phyloP scores from a whole-genome alignment of 225 moss, liverwort and hornwort genomes.

The Pseudisothecium myosuroides region DNA sequence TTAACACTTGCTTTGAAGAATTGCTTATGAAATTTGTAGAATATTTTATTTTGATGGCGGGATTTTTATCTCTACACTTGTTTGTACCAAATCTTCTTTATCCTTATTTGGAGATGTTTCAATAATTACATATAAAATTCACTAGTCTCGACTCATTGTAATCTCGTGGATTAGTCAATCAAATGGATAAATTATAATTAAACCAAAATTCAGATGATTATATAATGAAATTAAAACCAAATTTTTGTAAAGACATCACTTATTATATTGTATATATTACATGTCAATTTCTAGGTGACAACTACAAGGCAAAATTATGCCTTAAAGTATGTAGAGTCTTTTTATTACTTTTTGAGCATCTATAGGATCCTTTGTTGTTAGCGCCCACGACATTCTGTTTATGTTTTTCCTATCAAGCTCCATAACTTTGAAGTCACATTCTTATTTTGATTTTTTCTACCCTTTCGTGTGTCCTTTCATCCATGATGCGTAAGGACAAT shows the following conservation, averaged over 20 bases:
- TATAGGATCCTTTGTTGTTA: too few relatives aligned
- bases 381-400: fast-evolving
- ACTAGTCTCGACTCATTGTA: neutral
- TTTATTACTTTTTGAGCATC: neutral
- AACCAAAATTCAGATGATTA: neutral
- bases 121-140: neutral
- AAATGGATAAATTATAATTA: neutral
- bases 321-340: neutral
- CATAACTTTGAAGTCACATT: too few relatives aligned
- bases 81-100: neutral
- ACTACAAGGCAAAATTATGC: neutral
- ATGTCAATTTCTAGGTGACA: neutral
- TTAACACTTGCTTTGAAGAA: neutral
- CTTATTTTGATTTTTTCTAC: neutral
- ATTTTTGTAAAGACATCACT: neutral
- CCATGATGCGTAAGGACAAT: neutral
- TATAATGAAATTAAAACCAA: neutral
- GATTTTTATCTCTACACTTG: neutral
- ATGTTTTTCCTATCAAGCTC: neutral
- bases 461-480: neutral
- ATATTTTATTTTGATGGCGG: neutral
- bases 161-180: neutral
- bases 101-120: neutral
- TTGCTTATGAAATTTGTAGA: neutral
- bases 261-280: neutral